phyloP scores from a whole-genome alignment of 495 filamentous ascomycete species.

The Terfezia claveryi region DNA sequence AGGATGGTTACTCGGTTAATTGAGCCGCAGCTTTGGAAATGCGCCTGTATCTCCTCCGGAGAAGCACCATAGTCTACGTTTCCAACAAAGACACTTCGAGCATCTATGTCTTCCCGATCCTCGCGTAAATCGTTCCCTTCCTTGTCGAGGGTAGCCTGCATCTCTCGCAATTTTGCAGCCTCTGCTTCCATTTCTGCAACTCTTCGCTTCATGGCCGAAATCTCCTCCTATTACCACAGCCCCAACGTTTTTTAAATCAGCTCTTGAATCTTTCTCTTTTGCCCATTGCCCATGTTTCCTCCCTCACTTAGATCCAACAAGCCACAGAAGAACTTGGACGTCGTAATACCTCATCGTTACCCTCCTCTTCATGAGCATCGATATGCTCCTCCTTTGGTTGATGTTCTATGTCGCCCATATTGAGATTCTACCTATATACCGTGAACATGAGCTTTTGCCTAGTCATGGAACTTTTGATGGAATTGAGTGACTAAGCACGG shows the following conservation, averaged over 20 bases:
- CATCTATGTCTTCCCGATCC: constrained; percentile 90
- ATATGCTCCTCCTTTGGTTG: constrained; percentile 9
- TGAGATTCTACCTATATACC: background rate
- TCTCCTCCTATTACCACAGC: constrained; percentile 48
- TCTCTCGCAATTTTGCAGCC: constrained; percentile 86
- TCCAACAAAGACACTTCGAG: constrained; percentile 88
- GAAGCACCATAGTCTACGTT: constrained; percentile 98
- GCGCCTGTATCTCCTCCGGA: constrained; percentile 95
- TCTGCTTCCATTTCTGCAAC: constrained; percentile 99
- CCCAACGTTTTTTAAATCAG: background rate
- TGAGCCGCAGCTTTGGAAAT: constrained; percentile 91
- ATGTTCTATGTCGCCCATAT: background rate
- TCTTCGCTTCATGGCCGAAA: constrained; percentile 89
- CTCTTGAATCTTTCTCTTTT: background rate
- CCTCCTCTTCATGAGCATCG: constrained; percentile 15
- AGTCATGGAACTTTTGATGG: too few species aligned
- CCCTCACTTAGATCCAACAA: constrained; percentile 3
- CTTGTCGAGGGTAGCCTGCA: constrained; percentile 79
- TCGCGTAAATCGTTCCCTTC: constrained; percentile 63
- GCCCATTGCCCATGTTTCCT: background rate
- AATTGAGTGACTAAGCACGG: too few species aligned
- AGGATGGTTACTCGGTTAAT: constrained; percentile 98
- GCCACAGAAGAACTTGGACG: constrained; percentile 6
- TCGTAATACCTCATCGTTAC: constrained; percentile 14
- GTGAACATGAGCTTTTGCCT: too few species aligned